Evolutionary conservation across 768 basidiomycete species (phyloP).

Genomic region (Kwoniella botswanensis): DNA sequence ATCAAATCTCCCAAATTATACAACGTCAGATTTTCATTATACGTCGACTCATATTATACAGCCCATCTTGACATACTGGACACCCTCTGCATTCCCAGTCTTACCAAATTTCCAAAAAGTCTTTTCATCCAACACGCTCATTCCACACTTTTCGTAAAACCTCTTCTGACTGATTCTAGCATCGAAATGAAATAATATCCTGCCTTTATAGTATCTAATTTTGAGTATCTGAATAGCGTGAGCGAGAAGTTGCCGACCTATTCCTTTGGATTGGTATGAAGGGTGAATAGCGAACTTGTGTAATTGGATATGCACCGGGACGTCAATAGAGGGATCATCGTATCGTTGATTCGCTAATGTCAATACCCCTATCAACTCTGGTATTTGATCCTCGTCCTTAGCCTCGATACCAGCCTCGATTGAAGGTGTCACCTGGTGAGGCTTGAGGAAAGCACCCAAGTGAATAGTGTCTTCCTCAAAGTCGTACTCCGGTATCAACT

Average conservation of each 20-base stretch:
- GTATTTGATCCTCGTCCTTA: not conserved
- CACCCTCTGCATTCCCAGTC: constrained; percentile 23
- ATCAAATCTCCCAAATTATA: too few relatives aligned
- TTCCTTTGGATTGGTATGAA: constrained; percentile 28
- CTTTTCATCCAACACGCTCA: constrained; percentile 24
- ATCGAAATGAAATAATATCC: constrained; percentile 36
- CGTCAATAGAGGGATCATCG: not conserved
- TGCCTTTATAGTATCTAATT: not conserved
- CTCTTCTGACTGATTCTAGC: constrained; percentile 32
- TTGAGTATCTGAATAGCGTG: constrained; percentile 15
- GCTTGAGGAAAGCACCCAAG: constrained; percentile 29
- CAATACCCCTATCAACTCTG: constrained; percentile 26
- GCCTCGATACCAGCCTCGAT: too few relatives aligned
- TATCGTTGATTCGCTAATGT: constrained; percentile 30
- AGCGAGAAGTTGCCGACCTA: constrained; percentile 22
- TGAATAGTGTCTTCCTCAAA: constrained; percentile 28
- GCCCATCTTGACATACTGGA: constrained; percentile 39
- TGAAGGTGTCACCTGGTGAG: not conserved
- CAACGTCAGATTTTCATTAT: not conserved
- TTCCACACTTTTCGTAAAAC: constrained; percentile 34
- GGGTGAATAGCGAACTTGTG: constrained; percentile 40
- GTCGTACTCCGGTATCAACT: constrained; percentile 30
- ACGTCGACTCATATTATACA: constrained; percentile 11
- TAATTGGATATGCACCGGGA: constrained; percentile 26
- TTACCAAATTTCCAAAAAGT: constrained; percentile 30